phyloP scores from a whole-genome alignment of 2,329 filamentous ascomycete genomes.

The Stachybotrys chlorohalonatus region DNA sequence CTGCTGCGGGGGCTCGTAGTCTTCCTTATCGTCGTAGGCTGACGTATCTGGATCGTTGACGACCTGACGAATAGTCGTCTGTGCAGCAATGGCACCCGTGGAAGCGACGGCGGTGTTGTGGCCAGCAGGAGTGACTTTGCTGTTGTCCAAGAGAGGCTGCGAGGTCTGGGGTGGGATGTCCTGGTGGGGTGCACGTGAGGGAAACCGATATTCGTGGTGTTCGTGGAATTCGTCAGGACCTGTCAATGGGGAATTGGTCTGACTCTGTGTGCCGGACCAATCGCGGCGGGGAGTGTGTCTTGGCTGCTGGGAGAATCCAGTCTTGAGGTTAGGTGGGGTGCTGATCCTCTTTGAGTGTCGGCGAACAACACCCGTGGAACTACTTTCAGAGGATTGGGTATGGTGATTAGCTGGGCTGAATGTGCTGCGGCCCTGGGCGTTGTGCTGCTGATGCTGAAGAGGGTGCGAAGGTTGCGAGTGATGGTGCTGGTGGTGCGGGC shows the following conservation, averaged over 20 bases:
- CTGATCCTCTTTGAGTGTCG: conserved; percentile 50
- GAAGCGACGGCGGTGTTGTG: background rate
- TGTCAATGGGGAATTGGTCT: conserved; percentile 30
- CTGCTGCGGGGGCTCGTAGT: conserved; percentile 26
- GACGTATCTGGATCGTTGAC: conserved; percentile 33
- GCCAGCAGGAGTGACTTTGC: conserved; percentile 6
- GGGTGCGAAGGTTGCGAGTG: conserved; percentile 17
- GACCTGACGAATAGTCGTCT: conserved; percentile 39
- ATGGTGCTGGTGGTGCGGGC: conserved; percentile 15
- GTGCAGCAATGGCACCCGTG: conserved; percentile 8
- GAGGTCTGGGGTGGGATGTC: conserved; percentile 27
- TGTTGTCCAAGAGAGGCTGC: conserved; percentile 8
- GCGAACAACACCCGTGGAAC: conserved; percentile 38
- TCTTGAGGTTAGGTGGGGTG: conserved; percentile 35
- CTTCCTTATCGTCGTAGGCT: conserved; percentile 36
- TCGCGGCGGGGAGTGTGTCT: background rate
- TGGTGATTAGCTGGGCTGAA: conserved; percentile 10
- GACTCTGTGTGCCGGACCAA: conserved; percentile 2
- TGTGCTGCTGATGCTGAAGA: conserved; percentile 17
- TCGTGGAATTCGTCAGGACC: conserved; percentile 31
- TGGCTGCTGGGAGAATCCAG: conserved; percentile 21
- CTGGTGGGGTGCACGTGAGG: conserved; percentile 21
- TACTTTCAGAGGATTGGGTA: conserved; percentile 33
- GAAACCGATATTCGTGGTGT: conserved; percentile 23
- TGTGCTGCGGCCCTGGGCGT: conserved; percentile 11